phyloP scores from a whole-genome alignment of 2,329 filamentous ascomycete species.

The Metarhizium sp. region DNA sequence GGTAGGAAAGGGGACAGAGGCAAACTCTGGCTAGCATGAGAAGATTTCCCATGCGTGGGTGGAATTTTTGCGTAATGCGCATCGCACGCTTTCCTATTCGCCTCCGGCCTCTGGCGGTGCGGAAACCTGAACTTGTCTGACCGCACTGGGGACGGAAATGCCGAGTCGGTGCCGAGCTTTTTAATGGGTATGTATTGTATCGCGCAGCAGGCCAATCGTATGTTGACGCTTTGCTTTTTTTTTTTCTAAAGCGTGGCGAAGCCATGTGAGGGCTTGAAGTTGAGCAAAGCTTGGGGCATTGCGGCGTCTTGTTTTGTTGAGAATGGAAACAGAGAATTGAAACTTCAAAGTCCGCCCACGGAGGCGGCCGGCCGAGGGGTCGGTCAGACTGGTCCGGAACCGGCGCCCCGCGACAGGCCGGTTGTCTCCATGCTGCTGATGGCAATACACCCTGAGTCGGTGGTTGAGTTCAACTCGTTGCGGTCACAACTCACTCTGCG shows the following conservation, averaged over 20 bases:
- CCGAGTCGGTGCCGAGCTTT: not conserved
- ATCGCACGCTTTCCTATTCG: not conserved
- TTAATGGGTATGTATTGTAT: not conserved
- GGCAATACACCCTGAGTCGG: no score
- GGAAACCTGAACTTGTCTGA: not conserved
- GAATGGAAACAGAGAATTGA: no score
- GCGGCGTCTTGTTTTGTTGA: no score
- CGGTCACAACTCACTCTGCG: no score
- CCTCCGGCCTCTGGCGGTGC: not conserved
- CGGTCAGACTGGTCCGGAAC: slow-evolving; percentile 3
- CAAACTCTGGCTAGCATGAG: no score
- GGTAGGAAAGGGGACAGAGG: no score
- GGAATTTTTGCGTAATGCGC: not conserved
- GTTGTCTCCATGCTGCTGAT: not conserved
- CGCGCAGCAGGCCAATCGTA: not conserved
- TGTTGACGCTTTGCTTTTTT: no score
- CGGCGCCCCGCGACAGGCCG: slow-evolving; percentile 5
- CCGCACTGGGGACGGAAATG: not conserved
- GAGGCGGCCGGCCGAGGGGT: slow-evolving; percentile 4
- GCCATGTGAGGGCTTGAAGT: no score
- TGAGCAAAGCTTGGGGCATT: no score
- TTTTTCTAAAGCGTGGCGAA: no score
- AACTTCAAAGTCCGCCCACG: not conserved
- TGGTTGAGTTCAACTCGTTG: no score
- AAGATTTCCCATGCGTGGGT: no score